Evolutionary conservation across 2,329 filamentous ascomycete genomes (phyloP), one percentile per base, ranked within the genome.

Genomic region (Nannizziopsis arthrosporioides): DNA sequence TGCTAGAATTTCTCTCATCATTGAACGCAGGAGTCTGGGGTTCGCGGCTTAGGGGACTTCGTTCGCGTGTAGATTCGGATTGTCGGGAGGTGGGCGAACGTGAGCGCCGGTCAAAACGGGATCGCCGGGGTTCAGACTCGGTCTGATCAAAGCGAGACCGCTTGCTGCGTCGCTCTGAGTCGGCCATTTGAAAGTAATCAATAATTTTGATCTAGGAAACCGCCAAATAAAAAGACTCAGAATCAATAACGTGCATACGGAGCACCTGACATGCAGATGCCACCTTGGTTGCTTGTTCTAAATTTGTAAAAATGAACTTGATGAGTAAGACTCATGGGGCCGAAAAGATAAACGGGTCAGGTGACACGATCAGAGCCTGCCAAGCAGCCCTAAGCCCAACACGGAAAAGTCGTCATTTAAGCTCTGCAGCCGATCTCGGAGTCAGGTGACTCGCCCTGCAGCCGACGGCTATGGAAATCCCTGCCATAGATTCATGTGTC

Each of bases 61-160:
- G 84, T 58, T 86, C 87, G 63, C 90, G 81, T 56, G 75, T 72
- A 40, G 77, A 69, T 53, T 93, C 85, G 19, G 79, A 73, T 57
- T 81, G 78, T 59, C 79, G 76, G 51, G 70, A 68, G 19, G 79
- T 76, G 17, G 88, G 88, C 30, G 88, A 94, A 55, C 87, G 84
- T 50, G 92, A 96, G 59, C 92, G 84, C 59, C 89, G 81, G 68
- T 95, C 90, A 67, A 94, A 95, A 63, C 89, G 80, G 43, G 88
- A 93, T 38, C 76, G 62, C 57, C 81, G 76, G 49, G 84, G 80
- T 61, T 92, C 86, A 5, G 85, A 81, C 63, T 90, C 86, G 41
- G 81, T 92, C 67, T 93, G 86, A 64, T 96, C 90, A 68, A 96
- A 95, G 66, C 90, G 87, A 61, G 88, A 94, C 53, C 88, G 84